phyloP scores from a whole-genome alignment of 2,329 filamentous ascomycete genomes.

The Penicillium sp. region DNA sequence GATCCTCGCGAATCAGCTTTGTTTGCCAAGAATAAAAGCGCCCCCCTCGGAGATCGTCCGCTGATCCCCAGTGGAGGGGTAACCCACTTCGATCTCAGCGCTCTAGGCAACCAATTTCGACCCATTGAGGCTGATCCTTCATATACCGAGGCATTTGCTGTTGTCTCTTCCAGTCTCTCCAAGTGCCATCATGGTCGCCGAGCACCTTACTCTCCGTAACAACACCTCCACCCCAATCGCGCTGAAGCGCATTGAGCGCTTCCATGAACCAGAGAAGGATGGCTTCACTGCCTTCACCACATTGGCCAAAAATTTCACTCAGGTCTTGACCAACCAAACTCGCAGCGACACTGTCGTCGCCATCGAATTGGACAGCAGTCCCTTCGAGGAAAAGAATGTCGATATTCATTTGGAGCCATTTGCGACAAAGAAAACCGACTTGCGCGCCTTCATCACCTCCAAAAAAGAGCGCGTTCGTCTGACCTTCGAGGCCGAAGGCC shows the following conservation, averaged over 20 bases:
- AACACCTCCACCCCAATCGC: constrained; percentile 71
- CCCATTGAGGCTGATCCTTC: background rate
- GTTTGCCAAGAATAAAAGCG: constrained; percentile 14
- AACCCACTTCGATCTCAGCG: constrained; percentile 6
- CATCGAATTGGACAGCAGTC: constrained; percentile 52
- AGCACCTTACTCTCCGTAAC: constrained; percentile 72
- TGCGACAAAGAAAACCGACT: constrained; percentile 60
- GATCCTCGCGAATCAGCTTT: constrained; percentile 16
- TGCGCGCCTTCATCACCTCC: constrained; percentile 58
- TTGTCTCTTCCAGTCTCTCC: background rate
- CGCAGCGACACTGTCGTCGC: constrained; percentile 48
- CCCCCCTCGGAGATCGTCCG: constrained; percentile 15
- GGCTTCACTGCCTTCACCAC: constrained; percentile 34
- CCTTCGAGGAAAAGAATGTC: constrained; percentile 62
- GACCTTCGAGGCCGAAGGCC: constrained; percentile 64
- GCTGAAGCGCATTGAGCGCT: constrained; percentile 71
- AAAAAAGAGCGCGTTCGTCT: constrained; percentile 68
- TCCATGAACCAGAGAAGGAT: constrained; percentile 54
- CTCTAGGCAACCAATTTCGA: constrained; percentile 1
- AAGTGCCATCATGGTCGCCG: constrained; percentile 35
- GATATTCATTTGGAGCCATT: constrained; percentile 68
- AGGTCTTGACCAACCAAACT: constrained; percentile 44
- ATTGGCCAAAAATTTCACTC: constrained; percentile 50
- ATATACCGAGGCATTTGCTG: background rate
- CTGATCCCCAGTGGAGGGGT: constrained; percentile 21